Evolutionary conservation across 75 land plant species (phyloP), one percentile per base, ranked within the genome.

Genomic region (Pseudotsuga menziesii): DNA sequence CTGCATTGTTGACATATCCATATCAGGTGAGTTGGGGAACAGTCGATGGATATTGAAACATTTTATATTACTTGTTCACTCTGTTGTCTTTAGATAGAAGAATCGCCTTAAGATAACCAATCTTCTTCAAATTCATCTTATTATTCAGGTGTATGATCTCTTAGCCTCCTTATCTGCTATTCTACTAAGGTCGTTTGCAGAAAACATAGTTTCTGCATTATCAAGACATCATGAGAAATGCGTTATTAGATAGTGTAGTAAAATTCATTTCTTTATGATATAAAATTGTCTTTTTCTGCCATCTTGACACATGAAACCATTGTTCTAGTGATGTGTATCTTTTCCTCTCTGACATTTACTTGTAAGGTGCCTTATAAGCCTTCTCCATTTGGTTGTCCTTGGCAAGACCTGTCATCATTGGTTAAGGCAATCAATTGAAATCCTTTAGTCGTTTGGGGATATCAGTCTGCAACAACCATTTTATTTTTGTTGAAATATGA

Each of bases 1-100:
- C 99, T 35, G 83, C 89, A 55, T 77, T 92, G 63, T 58, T 85
- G 16, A 91, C 99, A 57, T 97, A 97, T 78, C 99, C 99, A 25
- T 92, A 92, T 80, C 98, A 93, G 93, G 99, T 85, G 83, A 63
- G 19, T 23, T 41, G 36, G 72, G 52, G 52, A 44, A 69, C 52
- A 39, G 19, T 26, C 8, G 41, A 36, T 4, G 13, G 13, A 35
- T 64, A 64, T 14, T 17, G 27, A 15, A 63, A 63, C 19, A 14
- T 32, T 63, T 67, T 67, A n/a, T 29, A n/a, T 19, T 8, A 17
- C n/a, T 67, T 67, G 19, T n/a, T 67, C 16, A 17, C 6, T 35
- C 20, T 36, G 35, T 67, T 36, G n/a, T 67, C 19, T 29, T 26
- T 27, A 63, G 1, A 36, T 67, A 19, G 71, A 69, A 13, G 48